A percentile compares a stretch with the other conserved stretches of the same genome.
Conservation (phyloP, 1,284 basidiomycete genomes). For the Microbotryum violaceum region DNA sequence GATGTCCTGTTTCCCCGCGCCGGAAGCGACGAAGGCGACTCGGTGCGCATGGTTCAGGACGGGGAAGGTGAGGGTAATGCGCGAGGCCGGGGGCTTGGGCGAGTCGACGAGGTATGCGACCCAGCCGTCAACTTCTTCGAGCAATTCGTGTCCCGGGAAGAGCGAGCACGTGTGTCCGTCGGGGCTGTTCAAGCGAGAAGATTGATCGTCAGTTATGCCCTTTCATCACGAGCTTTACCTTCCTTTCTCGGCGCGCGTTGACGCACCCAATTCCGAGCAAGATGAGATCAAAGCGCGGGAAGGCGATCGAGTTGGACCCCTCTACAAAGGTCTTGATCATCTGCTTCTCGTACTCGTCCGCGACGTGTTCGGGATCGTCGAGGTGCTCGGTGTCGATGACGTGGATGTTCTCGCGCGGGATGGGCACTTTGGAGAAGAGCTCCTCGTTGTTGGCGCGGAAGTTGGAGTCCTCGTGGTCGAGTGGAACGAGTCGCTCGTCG, state of each 20-base stretch:
- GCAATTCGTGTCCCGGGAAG: conserved; percentile 82
- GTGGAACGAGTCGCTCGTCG: conserved; percentile 91
- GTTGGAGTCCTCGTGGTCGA: conserved; percentile 88
- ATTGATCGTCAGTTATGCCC: not conserved
- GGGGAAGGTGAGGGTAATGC: conserved; percentile 84
- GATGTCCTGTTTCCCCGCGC: conserved; percentile 73
- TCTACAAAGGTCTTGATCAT: conserved; percentile 78
- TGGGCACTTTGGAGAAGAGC: conserved; percentile 77
- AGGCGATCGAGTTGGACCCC: conserved; percentile 77
- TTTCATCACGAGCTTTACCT: not conserved
- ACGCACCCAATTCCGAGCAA: conserved; percentile 72
- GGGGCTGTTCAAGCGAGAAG: conserved; percentile 10
- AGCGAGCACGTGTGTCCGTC: conserved; percentile 96
- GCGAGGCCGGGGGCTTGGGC: conserved; percentile 83
- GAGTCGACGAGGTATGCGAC: conserved; percentile 87
- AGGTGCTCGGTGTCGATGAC: conserved; percentile 65
- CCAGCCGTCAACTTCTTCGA: conserved; percentile 82
- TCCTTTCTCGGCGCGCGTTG: not conserved
- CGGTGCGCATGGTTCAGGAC: conserved; percentile 80
- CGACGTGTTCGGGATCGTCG: conserved; percentile 47
- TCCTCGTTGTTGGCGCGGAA: conserved; percentile 66
- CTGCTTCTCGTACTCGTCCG: conserved; percentile 76
- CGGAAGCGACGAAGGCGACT: conserved; percentile 73
- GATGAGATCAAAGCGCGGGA: conserved; percentile 90
- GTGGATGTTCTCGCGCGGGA: conserved; percentile 73